A percentile compares a stretch with the other conserved stretches of the same genome.
These are phyloP conservation scores for Dictyostelium purpureum DNA, from an alignment of 78 protist species.

Conservation along the genomic window DNA sequence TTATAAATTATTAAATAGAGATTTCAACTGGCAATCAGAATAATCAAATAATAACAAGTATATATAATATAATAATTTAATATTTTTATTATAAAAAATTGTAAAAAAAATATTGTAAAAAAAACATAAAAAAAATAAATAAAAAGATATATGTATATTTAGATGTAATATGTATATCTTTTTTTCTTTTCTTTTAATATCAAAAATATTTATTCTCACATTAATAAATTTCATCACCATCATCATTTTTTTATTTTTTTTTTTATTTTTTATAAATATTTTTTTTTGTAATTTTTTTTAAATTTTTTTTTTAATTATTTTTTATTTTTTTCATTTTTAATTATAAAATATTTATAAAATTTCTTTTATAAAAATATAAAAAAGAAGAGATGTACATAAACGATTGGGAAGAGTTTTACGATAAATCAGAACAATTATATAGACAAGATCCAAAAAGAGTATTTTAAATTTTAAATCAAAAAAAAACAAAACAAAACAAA, in stretches of 20 bases:
- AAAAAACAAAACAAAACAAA: background rate
- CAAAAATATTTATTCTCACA: no score
- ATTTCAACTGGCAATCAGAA: constrained; percentile 42
- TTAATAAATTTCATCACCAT: no score
- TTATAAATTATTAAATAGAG: constrained; percentile 40
- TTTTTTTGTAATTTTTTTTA: background rate
- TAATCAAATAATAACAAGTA: no score
- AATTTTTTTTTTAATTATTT: background rate
- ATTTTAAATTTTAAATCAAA: background rate
- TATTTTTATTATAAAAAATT: no score
- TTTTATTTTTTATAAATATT: background rate
- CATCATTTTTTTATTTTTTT: no score
- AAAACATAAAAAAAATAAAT: no score
- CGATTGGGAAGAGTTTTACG: constrained; percentile 57
- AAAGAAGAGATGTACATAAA: background rate
- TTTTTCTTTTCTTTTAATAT: no score
- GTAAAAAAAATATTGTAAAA: no score
- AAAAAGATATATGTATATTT: no score
- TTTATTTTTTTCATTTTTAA: background rate
- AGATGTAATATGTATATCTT: no score
- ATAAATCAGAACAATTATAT: constrained; percentile 52
- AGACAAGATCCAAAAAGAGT: constrained; percentile 38
- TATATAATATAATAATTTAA: no score
- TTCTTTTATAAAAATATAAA: background rate
- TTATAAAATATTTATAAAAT: background rate